These are phyloP conservation scores for Bipolaris sorokiniana DNA, from an alignment of 2,329 filamentous ascomycete species.

Conservation along the genomic window DNA sequence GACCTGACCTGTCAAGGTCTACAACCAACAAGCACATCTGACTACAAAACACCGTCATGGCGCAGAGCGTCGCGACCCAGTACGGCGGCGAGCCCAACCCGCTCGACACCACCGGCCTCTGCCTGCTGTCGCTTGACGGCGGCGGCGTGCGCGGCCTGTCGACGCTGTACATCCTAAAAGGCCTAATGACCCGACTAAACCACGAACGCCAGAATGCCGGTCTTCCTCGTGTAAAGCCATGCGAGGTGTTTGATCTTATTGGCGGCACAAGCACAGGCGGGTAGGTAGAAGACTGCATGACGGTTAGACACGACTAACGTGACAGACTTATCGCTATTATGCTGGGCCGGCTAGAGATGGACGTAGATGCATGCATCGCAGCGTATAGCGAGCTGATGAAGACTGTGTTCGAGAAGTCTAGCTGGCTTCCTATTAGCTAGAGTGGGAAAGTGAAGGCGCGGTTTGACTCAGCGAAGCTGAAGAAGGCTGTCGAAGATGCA, in stretches of 20 bases:
- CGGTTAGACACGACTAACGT: neutral
- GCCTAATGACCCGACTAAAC: slow-evolving; percentile 25
- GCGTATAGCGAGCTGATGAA: slow-evolving; percentile 13
- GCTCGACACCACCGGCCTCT: slow-evolving; percentile 15
- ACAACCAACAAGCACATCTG: neutral
- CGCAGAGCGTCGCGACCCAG: neutral
- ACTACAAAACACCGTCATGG: neutral
- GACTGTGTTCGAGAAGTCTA: slow-evolving; percentile 8
- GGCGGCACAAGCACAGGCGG: slow-evolving; percentile 32
- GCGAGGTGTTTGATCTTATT: slow-evolving; percentile 29
- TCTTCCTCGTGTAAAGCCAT: slow-evolving; percentile 17
- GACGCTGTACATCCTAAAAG: slow-evolving; percentile 27
- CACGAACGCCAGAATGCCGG: neutral
- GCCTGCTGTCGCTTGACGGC: slow-evolving; percentile 29
- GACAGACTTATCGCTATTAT: slow-evolving; percentile 26
- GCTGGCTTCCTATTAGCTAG: neutral
- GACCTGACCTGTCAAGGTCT: neutral
- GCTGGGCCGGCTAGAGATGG: slow-evolving; percentile 27
- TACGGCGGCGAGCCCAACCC: slow-evolving; percentile 15
- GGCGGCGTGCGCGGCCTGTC: slow-evolving; percentile 38
- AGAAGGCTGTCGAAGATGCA: neutral
- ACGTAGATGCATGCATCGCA: slow-evolving; percentile 20
- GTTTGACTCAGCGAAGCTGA: neutral
- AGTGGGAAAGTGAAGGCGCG: neutral
- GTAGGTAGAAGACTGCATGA: slow-evolving; percentile 3